Percentiles rank a stretch among this genome's conserved stretches.
phyloP scores from a whole-genome alignment of 495 filamentous ascomycete genomes.

The Corynascus novoguineensis region DNA sequence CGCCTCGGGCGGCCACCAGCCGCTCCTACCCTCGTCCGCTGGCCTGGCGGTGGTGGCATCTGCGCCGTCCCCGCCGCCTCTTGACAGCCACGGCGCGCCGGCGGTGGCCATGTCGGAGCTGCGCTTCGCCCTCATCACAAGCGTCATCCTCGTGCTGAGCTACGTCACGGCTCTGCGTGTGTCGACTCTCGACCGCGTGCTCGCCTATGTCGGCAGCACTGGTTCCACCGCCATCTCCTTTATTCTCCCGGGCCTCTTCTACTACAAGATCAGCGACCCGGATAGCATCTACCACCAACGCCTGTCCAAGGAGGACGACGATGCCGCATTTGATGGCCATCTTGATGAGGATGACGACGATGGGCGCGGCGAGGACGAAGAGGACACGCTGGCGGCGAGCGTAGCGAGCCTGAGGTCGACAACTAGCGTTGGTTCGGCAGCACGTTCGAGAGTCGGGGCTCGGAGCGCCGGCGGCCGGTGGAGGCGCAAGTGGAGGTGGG shows the following conservation, averaged over 20 bases:
- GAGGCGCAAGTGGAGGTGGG: conserved; percentile 42
- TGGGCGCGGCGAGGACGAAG: conserved; percentile 24
- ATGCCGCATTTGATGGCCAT: conserved; percentile 43
- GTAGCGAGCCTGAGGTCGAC: conserved; percentile 42
- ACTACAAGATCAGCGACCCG: conserved; percentile 93
- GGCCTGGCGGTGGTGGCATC: not conserved
- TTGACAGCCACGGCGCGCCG: conserved; percentile 40
- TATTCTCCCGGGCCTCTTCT: conserved; percentile 92
- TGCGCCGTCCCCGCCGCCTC: conserved; percentile 6
- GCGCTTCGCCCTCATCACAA: conserved; percentile 86
- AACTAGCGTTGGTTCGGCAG: conserved; percentile 25
- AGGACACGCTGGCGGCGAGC: conserved; percentile 42
- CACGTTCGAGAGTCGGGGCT: conserved; percentile 4
- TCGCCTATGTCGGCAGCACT: conserved; percentile 93
- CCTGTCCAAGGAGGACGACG: conserved; percentile 84
- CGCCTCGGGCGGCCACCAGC: conserved; percentile 32
- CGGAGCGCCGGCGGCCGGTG: conserved; percentile 22
- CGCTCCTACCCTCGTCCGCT: conserved; percentile 35
- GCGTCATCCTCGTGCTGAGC: conserved; percentile 71
- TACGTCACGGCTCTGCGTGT: conserved; percentile 89
- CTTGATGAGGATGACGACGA: conserved; percentile 46
- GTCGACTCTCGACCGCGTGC: conserved; percentile 77
- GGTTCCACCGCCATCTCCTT: conserved; percentile 93
- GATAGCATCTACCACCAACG: conserved; percentile 77
- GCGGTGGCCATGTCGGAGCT: conserved; percentile 65